Evolutionary conservation across 495 filamentous ascomycete species (phyloP).

Genomic region (Lasiosphaeris hirsuta): DNA sequence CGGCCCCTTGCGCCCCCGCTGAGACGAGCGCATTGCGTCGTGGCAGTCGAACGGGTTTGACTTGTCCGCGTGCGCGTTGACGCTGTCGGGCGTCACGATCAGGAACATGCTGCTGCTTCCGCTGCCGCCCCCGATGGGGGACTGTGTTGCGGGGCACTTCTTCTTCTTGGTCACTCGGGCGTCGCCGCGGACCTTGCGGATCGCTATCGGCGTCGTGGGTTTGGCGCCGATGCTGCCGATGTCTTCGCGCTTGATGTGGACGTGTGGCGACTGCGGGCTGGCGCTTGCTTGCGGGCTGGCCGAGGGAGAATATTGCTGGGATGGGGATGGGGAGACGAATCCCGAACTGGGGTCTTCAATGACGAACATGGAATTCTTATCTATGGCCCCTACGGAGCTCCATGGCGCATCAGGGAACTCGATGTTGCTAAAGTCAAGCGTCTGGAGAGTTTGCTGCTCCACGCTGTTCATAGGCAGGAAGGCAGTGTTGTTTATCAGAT

Average conservation of each 20-base stretch:
- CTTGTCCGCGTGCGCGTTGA: slow-evolving; percentile 39
- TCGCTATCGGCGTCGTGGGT: slow-evolving; percentile 22
- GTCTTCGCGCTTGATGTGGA: slow-evolving; percentile 30
- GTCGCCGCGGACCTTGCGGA: slow-evolving; percentile 33
- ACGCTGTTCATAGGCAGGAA: no score
- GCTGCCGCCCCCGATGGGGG: slow-evolving; percentile 7
- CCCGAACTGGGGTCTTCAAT: slow-evolving; percentile 31
- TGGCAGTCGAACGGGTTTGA: slow-evolving; percentile 48
- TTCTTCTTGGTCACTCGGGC: slow-evolving; percentile 32
- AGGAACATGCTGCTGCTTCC: slow-evolving; percentile 40
- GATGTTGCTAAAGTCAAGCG: no score
- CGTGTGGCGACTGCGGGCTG: slow-evolving; percentile 23
- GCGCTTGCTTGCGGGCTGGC: not conserved
- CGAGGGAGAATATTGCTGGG: slow-evolving; percentile 29
- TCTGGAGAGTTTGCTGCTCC: no score
- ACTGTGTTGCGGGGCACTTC: slow-evolving; percentile 1
- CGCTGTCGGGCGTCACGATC: slow-evolving; percentile 45
- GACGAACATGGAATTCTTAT: slow-evolving; percentile 22
- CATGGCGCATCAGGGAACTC: slow-evolving; percentile 26
- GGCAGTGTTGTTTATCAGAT: no score
- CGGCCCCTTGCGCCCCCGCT: slow-evolving; percentile 47
- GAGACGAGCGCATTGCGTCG: slow-evolving; percentile 41
- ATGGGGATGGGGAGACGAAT: slow-evolving; percentile 29
- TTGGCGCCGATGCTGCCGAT: slow-evolving; percentile 8
- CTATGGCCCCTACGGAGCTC: slow-evolving; percentile 23